These are phyloP conservation scores for Sporobolomyces pararoseus DNA, from an alignment of 768 basidiomycete species.

Conservation along the genomic window DNA sequence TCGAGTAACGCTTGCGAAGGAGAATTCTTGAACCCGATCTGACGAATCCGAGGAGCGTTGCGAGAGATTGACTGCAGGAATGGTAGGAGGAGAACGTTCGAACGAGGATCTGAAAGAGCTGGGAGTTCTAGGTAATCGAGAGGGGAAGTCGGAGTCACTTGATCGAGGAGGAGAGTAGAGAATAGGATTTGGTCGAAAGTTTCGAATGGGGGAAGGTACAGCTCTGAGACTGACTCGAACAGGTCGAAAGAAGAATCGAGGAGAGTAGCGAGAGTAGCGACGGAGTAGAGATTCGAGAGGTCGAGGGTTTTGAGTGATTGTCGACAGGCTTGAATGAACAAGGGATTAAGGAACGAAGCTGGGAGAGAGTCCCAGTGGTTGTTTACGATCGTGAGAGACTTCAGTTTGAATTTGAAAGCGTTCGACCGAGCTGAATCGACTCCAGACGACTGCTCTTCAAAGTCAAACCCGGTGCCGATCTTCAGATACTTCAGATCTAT, in stretches of 20 bases:
- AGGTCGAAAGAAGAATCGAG: not conserved
- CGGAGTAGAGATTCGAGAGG: not conserved
- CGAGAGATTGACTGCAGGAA: not conserved
- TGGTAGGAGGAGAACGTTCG: not conserved
- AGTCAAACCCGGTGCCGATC: not conserved
- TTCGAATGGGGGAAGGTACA: constrained; percentile 20
- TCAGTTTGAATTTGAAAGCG: constrained; percentile 9
- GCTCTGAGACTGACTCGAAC: not conserved
- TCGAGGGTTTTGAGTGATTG: not conserved
- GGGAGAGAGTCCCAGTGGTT: constrained; percentile 26
- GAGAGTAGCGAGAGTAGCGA: not conserved
- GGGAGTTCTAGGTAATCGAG: constrained; percentile 25
- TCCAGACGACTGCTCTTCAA: not conserved
- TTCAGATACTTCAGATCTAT: not conserved
- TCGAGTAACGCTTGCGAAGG: not conserved
- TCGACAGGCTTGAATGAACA: not conserved
- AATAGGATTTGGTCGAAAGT: constrained; percentile 8
- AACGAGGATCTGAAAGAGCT: not conserved
- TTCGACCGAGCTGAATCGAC: not conserved
- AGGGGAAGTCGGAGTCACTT: not conserved
- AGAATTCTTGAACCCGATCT: constrained; percentile 4
- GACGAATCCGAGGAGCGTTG: not conserved
- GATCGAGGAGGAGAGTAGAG: not conserved
- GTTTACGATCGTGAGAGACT: constrained; percentile 13
- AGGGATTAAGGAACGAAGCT: not conserved